Evolutionary conservation across 2,329 filamentous ascomycete species (phyloP), one percentile per base, ranked within the genome.

Genomic region (Nemania diffusa): DNA sequence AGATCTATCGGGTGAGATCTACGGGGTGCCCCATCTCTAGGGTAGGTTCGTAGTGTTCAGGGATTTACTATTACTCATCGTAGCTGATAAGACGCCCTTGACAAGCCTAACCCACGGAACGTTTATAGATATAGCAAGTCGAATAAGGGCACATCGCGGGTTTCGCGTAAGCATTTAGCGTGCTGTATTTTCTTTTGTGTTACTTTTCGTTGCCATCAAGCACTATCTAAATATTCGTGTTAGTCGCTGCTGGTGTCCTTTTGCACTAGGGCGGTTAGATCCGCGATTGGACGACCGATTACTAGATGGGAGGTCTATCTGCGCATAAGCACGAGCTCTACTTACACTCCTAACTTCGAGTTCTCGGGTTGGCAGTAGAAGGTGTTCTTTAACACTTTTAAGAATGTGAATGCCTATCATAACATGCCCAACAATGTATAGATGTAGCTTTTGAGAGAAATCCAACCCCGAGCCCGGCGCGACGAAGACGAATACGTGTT

Each of bases 401-500:
- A 11, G 11, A 24, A 40, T 26, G 53, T 24, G 34, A 56, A 40
- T 40, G 9, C 29, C 29, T 32, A n/a, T 42, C 3, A 6, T 22
- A n/a, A 44, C 24, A 58, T 6, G 3, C 5, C 24, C 5, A 29
- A 44, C 17, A n/a, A 44, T 42, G 5, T 6, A 24, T 9, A 13
- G 27, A 13, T 20, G 13, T 34, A 8, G 34, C 11, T 15, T 40
- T 40, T 13, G 8, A 40, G 15, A 13, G 11, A 40, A 13, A 40
- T 40, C 15, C 34, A 7, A 40, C 11, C 24, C 20, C 29, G 26
- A 22, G 29, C 17, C 5, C 3, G 44, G 29, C 32, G 42, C 40
- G 44, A 37, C 57, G 57, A 51, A 59, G 51, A 59, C 57, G 57
- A 59, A 59, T 51, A 59, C 57, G 57, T 51, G 3, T 51, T 29